phyloP scores from a whole-genome alignment of 2,329 filamentous ascomycete genomes.

The Apiospora malaysiana region DNA sequence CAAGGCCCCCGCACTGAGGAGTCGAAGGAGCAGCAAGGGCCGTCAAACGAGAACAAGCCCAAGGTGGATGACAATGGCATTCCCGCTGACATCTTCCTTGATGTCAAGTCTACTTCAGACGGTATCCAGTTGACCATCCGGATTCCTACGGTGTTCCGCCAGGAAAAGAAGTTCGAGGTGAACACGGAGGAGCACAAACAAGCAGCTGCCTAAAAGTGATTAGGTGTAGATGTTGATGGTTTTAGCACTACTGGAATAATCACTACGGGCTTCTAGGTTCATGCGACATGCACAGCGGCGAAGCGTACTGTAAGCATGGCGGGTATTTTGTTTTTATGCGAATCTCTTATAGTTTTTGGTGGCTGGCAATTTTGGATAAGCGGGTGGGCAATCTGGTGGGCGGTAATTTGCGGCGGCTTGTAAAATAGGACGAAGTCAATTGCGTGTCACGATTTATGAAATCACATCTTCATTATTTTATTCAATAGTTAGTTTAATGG shows the following conservation, averaged over 20 bases:
- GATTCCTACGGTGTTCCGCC: conserved; percentile 61
- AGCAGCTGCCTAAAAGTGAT: not conserved
- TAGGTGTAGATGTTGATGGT: not conserved
- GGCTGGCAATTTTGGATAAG: not conserved
- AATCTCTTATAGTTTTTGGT: not conserved
- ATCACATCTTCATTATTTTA: not conserved
- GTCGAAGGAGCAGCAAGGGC: conserved; percentile 42
- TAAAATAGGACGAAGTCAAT: conserved; percentile 14
- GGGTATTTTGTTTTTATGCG: not conserved
- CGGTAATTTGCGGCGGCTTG: conserved; percentile 1
- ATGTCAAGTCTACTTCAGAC: conserved; percentile 63
- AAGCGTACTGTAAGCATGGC: conserved; percentile 6
- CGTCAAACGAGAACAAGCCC: conserved; percentile 45
- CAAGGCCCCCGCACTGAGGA: conserved; percentile 27
- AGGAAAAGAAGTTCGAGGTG: conserved; percentile 27
- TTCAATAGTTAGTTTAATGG: not conserved
- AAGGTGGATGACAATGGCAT: conserved; percentile 42
- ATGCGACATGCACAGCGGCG: not conserved
- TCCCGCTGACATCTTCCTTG: conserved; percentile 61
- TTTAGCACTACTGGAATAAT: not conserved
- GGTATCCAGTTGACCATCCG: conserved; percentile 63
- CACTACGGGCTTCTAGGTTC: not conserved
- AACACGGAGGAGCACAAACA: conserved; percentile 20
- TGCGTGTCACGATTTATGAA: conserved; percentile 17
- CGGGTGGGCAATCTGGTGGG: not conserved